Evolutionary conservation across 2,329 filamentous ascomycete species (phyloP).

Genomic region (Parastagonospora nodorum): DNA sequence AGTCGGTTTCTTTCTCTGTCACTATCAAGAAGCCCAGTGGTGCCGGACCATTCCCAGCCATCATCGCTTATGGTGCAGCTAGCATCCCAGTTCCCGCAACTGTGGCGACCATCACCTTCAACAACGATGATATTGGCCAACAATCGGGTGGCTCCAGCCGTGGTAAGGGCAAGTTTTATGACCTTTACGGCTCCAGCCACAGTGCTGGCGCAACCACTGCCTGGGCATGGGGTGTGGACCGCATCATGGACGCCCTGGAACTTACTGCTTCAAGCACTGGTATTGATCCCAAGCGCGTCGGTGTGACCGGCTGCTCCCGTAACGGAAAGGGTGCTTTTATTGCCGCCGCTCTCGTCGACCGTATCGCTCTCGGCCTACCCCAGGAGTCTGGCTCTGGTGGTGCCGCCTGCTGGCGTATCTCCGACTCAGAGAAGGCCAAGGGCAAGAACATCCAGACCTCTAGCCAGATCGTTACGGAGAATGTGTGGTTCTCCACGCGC

Average conservation of each 20-base stretch:
- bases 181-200: constrained; percentile 61
- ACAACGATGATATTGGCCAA: constrained; percentile 62
- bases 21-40: constrained; percentile 48
- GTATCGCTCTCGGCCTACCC: constrained; percentile 65
- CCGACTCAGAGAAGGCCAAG: constrained; percentile 52
- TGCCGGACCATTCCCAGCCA: constrained; percentile 59
- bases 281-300: constrained; percentile 53
- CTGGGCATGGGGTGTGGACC: constrained; percentile 68
- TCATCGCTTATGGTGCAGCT: constrained; percentile 61
- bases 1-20: constrained; percentile 45
- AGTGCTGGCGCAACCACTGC: constrained; percentile 64
- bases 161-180: constrained; percentile 64
- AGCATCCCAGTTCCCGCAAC: constrained; percentile 61
- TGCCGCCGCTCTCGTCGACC: constrained; percentile 62
- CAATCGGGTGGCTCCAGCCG: constrained; percentile 54
- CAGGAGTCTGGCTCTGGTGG: constrained; percentile 68
- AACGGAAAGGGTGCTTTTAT: constrained; percentile 69
- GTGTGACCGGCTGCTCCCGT: constrained; percentile 67
- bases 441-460: constrained; percentile 67
- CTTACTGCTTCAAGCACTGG: constrained; percentile 45
- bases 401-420: constrained; percentile 63
- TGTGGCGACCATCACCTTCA: constrained; percentile 64
- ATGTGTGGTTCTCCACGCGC: constrained; percentile 65
- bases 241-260: constrained; percentile 65
- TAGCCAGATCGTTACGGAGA: constrained; percentile 63